These are phyloP conservation scores for Linum lewisii DNA, from an alignment of 345 rosid species.

Conservation along the genomic window DNA sequence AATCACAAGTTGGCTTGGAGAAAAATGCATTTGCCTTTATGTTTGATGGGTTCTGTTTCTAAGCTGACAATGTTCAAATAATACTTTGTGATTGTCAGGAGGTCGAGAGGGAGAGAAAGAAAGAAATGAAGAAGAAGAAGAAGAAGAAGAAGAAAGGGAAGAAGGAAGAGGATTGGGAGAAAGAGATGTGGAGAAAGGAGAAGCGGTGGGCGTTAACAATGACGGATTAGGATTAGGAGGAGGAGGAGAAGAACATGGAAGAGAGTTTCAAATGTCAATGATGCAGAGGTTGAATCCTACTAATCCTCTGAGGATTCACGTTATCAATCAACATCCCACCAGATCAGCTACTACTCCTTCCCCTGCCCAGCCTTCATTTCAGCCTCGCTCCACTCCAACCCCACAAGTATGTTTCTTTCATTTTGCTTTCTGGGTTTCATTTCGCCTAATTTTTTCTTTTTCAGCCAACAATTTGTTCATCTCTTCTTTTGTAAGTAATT, in stretches of 20 bases:
- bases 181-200: slow-evolving; percentile 46
- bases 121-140: slow-evolving; percentile 9
- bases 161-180: slow-evolving; percentile 15
- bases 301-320: slow-evolving; percentile 65
- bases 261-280: slow-evolving; percentile 36
- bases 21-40: neutral
- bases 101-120: slow-evolving; percentile 35
- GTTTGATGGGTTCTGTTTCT: neutral
- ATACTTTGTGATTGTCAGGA: slow-evolving; percentile 18
- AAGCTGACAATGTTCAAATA: slow-evolving; percentile 11
- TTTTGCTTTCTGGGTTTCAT: neutral
- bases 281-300: slow-evolving; percentile 65
- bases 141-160: slow-evolving; percentile 7
- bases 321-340: slow-evolving; percentile 30
- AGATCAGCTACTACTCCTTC: slow-evolving; percentile 23
- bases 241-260: slow-evolving; percentile 2
- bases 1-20: neutral
- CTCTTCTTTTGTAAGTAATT: too few species aligned
- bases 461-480: too few species aligned
- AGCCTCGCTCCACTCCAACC: slow-evolving; percentile 73
- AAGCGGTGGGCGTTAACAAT: slow-evolving; percentile 17
- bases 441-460: too few species aligned
- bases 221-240: slow-evolving; percentile 13
- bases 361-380: slow-evolving; percentile 33
- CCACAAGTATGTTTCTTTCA: slow-evolving; percentile 44